phyloP scores from a whole-genome alignment of 2,329 filamentous ascomycete species.

The Colletotrichum tamarilloi region DNA sequence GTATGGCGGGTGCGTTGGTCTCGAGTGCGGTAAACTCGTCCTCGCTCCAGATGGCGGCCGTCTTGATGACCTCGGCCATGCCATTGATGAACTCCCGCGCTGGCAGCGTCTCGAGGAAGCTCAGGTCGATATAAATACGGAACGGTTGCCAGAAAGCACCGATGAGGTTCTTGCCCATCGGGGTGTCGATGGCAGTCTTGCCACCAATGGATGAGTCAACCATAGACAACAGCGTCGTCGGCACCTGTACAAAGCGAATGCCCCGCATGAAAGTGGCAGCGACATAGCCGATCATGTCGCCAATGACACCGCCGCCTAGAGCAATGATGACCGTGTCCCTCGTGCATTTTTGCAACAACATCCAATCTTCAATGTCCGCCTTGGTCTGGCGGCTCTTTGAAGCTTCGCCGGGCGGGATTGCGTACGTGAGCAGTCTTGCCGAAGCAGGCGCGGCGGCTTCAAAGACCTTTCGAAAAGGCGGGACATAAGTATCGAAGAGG shows the following conservation, averaged over 20 bases:
- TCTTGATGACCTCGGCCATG: slow-evolving; percentile 99
- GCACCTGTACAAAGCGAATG: slow-evolving; percentile 95
- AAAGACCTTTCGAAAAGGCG: slow-evolving; percentile 70
- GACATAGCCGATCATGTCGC: slow-evolving; percentile 97
- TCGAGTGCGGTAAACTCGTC: slow-evolving; percentile 87
- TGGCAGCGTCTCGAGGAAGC: slow-evolving; percentile 90
- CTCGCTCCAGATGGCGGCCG: slow-evolving; percentile 95
- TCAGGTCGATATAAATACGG: slow-evolving; percentile 92
- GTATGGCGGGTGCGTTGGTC: slow-evolving; percentile 80
- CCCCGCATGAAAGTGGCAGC: slow-evolving; percentile 99
- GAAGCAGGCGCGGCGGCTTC: slow-evolving; percentile 47
- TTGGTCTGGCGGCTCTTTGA: slow-evolving; percentile 96
- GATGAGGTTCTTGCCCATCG: slow-evolving; percentile 94
- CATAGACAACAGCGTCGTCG: slow-evolving; percentile 95
- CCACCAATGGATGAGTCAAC: slow-evolving; percentile 98
- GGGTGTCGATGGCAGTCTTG: slow-evolving; percentile 98
- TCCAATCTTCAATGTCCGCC: slow-evolving; percentile 96
- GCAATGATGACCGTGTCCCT: slow-evolving; percentile 95
- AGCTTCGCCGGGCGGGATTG: slow-evolving; percentile 89
- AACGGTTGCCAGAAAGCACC: slow-evolving; percentile 97
- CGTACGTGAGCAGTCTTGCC: slow-evolving; percentile 83
- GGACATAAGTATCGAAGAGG: slow-evolving; percentile 82
- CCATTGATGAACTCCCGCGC: slow-evolving; percentile 96
- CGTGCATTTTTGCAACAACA: slow-evolving; percentile 91
- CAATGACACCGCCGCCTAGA: slow-evolving; percentile 94